Percentiles rank a stretch among this genome's conserved stretches.
phyloP scores from a whole-genome alignment of 306 rosid species.

The Ceratonia siliqua region DNA sequence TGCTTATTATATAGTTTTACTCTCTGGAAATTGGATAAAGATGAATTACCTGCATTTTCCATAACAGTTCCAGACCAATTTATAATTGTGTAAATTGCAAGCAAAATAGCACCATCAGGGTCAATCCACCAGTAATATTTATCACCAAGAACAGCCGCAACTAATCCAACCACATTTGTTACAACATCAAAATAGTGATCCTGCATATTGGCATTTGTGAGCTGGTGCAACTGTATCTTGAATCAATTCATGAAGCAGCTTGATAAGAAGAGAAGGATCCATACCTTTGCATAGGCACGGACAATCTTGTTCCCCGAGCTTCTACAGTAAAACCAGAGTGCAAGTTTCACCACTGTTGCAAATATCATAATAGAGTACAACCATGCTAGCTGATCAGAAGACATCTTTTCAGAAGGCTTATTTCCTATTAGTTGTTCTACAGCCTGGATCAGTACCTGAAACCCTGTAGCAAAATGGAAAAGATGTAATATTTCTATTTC shows the following conservation, averaged over 20 bases:
- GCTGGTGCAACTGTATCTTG: constrained; percentile 10
- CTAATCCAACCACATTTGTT: constrained; percentile 82
- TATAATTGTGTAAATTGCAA: constrained; percentile 81
- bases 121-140: constrained; percentile 90
- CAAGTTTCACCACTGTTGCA: constrained; percentile 77
- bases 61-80: constrained; percentile 93
- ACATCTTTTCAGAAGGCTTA: constrained; percentile 58
- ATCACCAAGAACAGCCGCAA: constrained; percentile 89
- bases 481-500: neutral
- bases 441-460: constrained; percentile 85
- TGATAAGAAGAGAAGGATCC: constrained; percentile 14
- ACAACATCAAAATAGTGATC: constrained; percentile 97
- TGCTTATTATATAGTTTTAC: constrained; percentile 2
- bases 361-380: constrained; percentile 70
- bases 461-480: constrained; percentile 58
- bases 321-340: constrained; percentile 89
- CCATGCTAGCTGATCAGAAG: constrained; percentile 63
- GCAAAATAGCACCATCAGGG: constrained; percentile 83
- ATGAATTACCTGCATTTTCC: constrained; percentile 81
- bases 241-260: constrained; percentile 21
- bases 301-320: constrained; percentile 78
- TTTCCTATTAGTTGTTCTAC: constrained; percentile 54
- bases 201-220: constrained; percentile 50
- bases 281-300: constrained; percentile 85
- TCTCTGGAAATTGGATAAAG: constrained; percentile 17